Conservation (phyloP, 352 stramenopile genomes). For the Pythium periplocum region DNA sequence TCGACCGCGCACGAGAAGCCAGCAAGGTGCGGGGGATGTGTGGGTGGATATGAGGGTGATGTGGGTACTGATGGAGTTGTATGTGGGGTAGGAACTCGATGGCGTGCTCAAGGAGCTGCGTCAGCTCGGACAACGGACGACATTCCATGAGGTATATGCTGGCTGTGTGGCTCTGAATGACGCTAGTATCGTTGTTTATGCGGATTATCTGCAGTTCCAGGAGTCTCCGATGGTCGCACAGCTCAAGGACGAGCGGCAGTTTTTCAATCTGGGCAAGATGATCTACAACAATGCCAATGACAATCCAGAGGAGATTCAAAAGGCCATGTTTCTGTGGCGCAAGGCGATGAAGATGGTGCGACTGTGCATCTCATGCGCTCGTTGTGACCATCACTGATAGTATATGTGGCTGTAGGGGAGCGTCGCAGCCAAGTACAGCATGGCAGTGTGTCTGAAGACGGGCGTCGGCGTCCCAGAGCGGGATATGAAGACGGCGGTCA, state of each 20-base stretch:
- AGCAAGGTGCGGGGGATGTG: constrained; percentile 22
- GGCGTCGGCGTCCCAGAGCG: constrained; percentile 63
- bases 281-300: constrained; percentile 76
- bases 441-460: constrained; percentile 78
- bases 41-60: neutral
- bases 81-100: constrained; percentile 39
- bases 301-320: constrained; percentile 57
- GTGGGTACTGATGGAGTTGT: neutral
- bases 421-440: constrained; percentile 81
- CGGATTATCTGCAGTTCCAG: constrained; percentile 37
- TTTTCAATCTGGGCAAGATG: constrained; percentile 73
- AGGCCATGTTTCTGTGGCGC: constrained; percentile 72
- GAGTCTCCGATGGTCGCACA: constrained; percentile 52
- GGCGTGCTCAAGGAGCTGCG: constrained; percentile 50
- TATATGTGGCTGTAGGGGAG: constrained; percentile 39
- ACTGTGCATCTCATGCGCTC: neutral
- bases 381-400: neutral
- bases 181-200: neutral
- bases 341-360: constrained; percentile 74
- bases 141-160: constrained; percentile 44
- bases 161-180: too few relatives aligned
- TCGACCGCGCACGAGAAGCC: constrained; percentile 35
- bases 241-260: constrained; percentile 48
- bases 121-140: constrained; percentile 41
- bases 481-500: constrained; percentile 43